Conservation (phyloP, 768 basidiomycete genomes). For the Suillus luteus region DNA sequence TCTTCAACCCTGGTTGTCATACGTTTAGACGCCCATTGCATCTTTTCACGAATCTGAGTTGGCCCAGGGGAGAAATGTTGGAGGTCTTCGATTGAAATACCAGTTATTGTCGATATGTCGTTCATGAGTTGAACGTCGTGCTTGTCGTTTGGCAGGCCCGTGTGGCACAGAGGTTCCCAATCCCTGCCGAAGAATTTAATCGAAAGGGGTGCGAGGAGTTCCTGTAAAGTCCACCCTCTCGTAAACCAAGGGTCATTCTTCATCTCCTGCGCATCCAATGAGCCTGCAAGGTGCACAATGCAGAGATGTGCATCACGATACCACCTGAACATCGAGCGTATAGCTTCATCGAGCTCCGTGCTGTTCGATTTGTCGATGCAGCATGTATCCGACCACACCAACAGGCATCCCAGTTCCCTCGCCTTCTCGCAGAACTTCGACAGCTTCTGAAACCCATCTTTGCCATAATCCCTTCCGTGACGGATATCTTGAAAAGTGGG, state of each 20-base stretch:
- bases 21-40: conserved; percentile 27
- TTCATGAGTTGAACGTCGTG: conserved; percentile 4
- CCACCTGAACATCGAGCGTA: conserved; percentile 21
- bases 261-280: conserved; percentile 3
- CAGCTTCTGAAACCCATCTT: conserved; percentile 1
- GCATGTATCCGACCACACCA: conserved; percentile 17
- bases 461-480: conserved; percentile 6
- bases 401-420: background rate
- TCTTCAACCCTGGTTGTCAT: conserved; percentile 28
- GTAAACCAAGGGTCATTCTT: conserved; percentile 15
- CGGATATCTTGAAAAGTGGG: conserved; percentile 26
- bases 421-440: conserved; percentile 11
- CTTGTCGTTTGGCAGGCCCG: conserved; percentile 1
- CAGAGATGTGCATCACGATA: conserved; percentile 19
- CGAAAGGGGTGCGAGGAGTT: conserved; percentile 3
- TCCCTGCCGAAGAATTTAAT: conserved; percentile 6
- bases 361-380: conserved; percentile 18
- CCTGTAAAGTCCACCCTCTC: conserved; percentile 16
- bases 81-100: conserved; percentile 9
- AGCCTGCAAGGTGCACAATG: conserved; percentile 13
- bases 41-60: conserved; percentile 15
- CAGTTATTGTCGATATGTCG: background rate
- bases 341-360: conserved; percentile 18
- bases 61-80: background rate
- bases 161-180: background rate